Conservation (phyloP, 129 eudicot genomes). For the Oenanthe sinensis region DNA sequence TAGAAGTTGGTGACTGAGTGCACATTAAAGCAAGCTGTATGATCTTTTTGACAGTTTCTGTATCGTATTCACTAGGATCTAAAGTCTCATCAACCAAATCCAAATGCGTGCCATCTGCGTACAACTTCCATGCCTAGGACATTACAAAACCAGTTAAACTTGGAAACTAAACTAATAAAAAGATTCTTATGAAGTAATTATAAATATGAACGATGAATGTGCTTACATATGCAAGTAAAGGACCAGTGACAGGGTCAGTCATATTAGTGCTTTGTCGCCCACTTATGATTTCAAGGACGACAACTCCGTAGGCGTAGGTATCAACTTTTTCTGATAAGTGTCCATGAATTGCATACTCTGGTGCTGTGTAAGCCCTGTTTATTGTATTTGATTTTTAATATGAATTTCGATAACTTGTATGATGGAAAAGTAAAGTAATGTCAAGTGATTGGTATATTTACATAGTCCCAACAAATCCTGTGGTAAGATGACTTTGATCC, state of each 20-base stretch:
- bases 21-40: neutral
- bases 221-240: slow-evolving; percentile 1
- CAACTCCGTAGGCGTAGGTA: neutral
- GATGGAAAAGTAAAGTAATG: neutral
- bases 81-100: neutral
- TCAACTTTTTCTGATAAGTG: slow-evolving; percentile 9
- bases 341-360: slow-evolving; percentile 10
- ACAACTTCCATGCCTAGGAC: neutral
- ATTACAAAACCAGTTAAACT: neutral
- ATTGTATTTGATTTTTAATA: neutral
- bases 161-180: neutral
- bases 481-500: slow-evolving; percentile 1
- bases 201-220: neutral
- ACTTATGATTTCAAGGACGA: slow-evolving; percentile 9
- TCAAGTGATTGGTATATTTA: neutral
- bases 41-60: neutral
- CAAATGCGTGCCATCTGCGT: neutral
- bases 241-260: neutral
- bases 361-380: slow-evolving; percentile 9
- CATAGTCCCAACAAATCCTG: slow-evolving; percentile 5
- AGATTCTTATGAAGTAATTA: neutral
- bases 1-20: neutral
- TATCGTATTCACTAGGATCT: neutral
- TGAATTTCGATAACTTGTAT: neutral
- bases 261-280: neutral